These are phyloP conservation scores for Berberis vulgaris DNA, from an alignment of 164 flowering plant species.

Conservation along the genomic window DNA sequence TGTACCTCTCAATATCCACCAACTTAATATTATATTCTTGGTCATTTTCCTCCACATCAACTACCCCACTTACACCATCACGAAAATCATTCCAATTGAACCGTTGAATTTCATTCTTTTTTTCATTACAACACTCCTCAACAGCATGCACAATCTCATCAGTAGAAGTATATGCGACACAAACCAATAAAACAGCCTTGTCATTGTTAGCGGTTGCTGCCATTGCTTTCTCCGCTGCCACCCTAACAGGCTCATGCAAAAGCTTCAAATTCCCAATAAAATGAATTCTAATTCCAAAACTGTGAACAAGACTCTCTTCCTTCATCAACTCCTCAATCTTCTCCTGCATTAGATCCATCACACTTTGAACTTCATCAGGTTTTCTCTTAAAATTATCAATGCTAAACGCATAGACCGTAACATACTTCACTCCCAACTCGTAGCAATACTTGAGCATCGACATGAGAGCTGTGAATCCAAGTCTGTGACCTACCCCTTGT, in stretches of 20 bases:
- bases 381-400: constrained; percentile 71
- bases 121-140: constrained; percentile 31
- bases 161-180: constrained; percentile 63
- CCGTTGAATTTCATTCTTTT: constrained; percentile 8
- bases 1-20: not conserved
- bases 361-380: constrained; percentile 49
- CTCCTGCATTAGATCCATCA: constrained; percentile 61
- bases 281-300: constrained; percentile 41
- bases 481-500: constrained; percentile 40
- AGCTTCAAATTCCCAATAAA: constrained; percentile 63
- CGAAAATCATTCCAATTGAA: not conserved
- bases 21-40: not conserved
- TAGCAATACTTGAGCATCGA: constrained; percentile 51
- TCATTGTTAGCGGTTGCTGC: constrained; percentile 39
- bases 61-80: not conserved
- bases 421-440: constrained; percentile 57
- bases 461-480: constrained; percentile 41
- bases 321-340: constrained; percentile 49
- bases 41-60: not conserved
- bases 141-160: constrained; percentile 65
- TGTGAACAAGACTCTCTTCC: constrained; percentile 43
- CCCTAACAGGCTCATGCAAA: constrained; percentile 38
- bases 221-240: constrained; percentile 61
- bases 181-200: constrained; percentile 34
- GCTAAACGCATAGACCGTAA: constrained; percentile 73